These are phyloP conservation scores for Aspergillus sclerotioniger DNA, from an alignment of 495 filamentous ascomycete genomes.

Conservation along the genomic window DNA sequence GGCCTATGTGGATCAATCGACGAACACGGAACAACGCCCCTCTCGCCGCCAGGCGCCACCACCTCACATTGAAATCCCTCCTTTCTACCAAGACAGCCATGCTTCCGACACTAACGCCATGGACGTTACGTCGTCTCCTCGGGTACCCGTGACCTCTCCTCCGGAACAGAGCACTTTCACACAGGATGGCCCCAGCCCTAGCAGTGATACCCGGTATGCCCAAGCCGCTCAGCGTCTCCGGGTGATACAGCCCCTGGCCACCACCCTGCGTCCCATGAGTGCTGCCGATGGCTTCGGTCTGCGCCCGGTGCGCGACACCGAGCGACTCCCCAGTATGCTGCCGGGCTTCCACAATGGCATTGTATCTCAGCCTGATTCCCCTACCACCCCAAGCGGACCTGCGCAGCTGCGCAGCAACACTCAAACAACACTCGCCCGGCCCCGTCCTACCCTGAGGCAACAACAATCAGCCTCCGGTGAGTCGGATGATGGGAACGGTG, in stretches of 20 bases:
- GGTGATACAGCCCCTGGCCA: conserved; percentile 63
- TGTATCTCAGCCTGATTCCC: conserved; percentile 87
- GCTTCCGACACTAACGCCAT: conserved; percentile 49
- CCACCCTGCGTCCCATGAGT: conserved; percentile 72
- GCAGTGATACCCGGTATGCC: conserved; percentile 59
- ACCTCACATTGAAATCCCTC: conserved; percentile 71
- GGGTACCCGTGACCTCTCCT: conserved; percentile 68
- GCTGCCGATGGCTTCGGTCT: conserved; percentile 69
- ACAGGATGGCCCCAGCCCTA: conserved; percentile 44
- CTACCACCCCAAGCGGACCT: conserved; percentile 82
- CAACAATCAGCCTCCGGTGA: conserved; percentile 86
- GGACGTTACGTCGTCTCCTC: conserved; percentile 65
- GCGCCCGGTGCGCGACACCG: conserved; percentile 79
- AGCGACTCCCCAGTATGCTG: conserved; percentile 83
- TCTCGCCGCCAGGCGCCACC: conserved; percentile 69
- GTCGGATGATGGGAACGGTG: conserved; percentile 78
- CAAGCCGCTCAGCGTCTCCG: conserved; percentile 48
- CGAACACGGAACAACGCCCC: conserved; percentile 43
- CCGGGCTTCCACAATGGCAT: conserved; percentile 68
- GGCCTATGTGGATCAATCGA: conserved; percentile 38
- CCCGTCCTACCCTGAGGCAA: conserved; percentile 79
- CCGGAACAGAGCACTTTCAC: conserved; percentile 70
- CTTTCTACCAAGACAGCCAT: conserved; percentile 48
- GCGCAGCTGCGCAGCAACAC: conserved; percentile 49
- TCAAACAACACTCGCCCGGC: conserved; percentile 42